Percentiles rank a stretch among this genome's conserved stretches.
Evolutionary conservation across 202 grass and related monocot species (phyloP).

Genomic region (Zoysia matrella): DNA sequence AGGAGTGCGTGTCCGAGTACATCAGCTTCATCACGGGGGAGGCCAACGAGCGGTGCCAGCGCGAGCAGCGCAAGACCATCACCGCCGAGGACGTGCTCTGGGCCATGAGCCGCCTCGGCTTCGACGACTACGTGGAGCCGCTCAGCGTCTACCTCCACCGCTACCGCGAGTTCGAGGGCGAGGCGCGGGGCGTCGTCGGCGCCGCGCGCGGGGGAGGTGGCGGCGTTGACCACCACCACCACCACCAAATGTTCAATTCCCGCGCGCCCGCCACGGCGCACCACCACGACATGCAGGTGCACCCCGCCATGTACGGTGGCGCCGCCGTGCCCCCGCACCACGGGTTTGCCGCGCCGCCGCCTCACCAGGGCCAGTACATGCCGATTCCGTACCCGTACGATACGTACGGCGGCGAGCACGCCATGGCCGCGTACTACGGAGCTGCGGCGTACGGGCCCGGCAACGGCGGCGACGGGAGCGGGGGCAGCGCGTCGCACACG

Average conservation of each 20-base stretch:
- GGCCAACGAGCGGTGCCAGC: constrained; percentile 96
- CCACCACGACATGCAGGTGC: constrained; percentile 56
- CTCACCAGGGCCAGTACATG: constrained; percentile 21
- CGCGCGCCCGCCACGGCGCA: constrained; percentile 6
- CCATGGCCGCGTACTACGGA: constrained; percentile 53
- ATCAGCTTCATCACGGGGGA: constrained; percentile 97
- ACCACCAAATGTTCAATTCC: constrained; percentile 24
- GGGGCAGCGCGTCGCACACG: constrained; percentile 25
- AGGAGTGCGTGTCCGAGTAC: constrained; percentile 99
- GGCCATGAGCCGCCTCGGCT: constrained; percentile 95
- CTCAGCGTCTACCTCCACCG: constrained; percentile 77
- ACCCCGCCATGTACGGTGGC: constrained; percentile 46
- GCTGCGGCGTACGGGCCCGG: constrained; percentile 31
- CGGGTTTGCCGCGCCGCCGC: constrained; percentile 37
- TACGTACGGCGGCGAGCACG: constrained; percentile 49
- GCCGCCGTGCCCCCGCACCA: neutral
- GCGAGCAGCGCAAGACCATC: constrained; percentile 97
- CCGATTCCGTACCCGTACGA: constrained; percentile 44
- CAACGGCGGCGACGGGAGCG: constrained; percentile 6
- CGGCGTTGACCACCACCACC: neutral
- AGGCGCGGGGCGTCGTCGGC: constrained; percentile 52
- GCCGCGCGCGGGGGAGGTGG: neutral
- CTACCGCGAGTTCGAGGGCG: constrained; percentile 91
- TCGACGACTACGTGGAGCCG: constrained; percentile 91
- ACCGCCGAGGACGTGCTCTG: constrained; percentile 98